Evolutionary conservation across 2,329 filamentous ascomycete genomes (phyloP), one percentile per base, ranked within the genome.

Genomic region (Ophiostoma sp.): DNA sequence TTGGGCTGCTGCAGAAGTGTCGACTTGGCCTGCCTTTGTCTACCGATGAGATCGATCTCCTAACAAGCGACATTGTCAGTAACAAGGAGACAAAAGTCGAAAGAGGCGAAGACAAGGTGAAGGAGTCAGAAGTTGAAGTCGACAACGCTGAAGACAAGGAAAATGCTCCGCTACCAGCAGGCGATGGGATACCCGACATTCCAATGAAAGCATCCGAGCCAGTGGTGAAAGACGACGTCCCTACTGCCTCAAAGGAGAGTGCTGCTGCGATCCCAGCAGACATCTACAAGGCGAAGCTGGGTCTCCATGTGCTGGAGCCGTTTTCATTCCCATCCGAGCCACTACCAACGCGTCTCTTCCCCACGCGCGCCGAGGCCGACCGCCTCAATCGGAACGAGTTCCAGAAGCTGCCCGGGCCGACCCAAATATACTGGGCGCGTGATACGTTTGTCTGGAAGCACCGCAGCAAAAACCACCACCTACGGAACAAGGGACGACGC

Each of bases 1-100:
- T 87, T 69, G 75, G 76, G 2, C 82, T 87, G 63, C 78, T 89
- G 1, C 80, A 87, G 47, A 86, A 82, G 68, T 82, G 82, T 63
- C 79, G 85, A 0, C 76, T 83, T 16, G 84, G 85, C 1, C 70
- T 77, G 11, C 69, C 72, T 0, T 75, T 85, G 0, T 73, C 75
- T 0, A 38, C 52, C 0, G 71, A 70, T 0, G 82, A 85, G 8
- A 76, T 75, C 3, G 66, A 78, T 0, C 75, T 87, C 0, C 77
- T 85, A 68, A 76, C 83, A 36, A 81, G 84, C 66, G 69, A 76
- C 0, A 79, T 78, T 4, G 74, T 80, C 5, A 14, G 27, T 27
- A 27, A 27, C 27, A 27, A 27, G 27, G 27, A 27, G 27, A 27
- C 27, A 27, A 27, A 27, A 27, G 27, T 27, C 38, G 12, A 27